A percentile compares a stretch with the other conserved stretches of the same genome.
These are phyloP conservation scores for Moricandia moricandioides DNA, from an alignment of 345 rosid species.

Conservation along the genomic window DNA sequence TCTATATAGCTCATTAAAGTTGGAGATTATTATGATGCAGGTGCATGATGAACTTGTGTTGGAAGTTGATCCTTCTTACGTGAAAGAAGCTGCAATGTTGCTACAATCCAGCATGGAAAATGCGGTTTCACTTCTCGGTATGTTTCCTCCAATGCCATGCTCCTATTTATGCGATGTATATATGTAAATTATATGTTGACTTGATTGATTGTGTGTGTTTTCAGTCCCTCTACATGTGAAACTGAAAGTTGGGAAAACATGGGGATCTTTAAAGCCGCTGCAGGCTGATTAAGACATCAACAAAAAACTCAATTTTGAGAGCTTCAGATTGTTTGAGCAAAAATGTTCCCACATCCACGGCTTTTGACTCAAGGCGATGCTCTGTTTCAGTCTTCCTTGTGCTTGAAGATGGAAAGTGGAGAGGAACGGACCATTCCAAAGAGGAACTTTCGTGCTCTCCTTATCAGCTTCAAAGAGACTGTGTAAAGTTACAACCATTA, in stretches of 20 bases:
- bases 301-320: constrained; percentile 11
- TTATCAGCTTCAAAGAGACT: constrained; percentile 16
- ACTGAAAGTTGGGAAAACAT: constrained; percentile 82
- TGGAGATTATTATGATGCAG: constrained; percentile 35
- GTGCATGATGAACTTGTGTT: constrained; percentile 92
- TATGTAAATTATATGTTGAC: not conserved
- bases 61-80: constrained; percentile 70
- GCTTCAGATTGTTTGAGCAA: constrained; percentile 6
- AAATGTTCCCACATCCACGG: constrained; percentile 3
- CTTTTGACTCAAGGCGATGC: not conserved
- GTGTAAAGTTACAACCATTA: constrained; percentile 10
- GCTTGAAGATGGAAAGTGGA: constrained; percentile 14
- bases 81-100: constrained; percentile 71
- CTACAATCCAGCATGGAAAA: constrained; percentile 74
- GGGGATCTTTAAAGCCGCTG: constrained; percentile 84
- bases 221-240: constrained; percentile 88
- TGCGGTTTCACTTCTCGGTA: constrained; percentile 75
- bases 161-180: not conserved
- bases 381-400: constrained; percentile 3
- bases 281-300: constrained; percentile 38
- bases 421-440: not conserved
- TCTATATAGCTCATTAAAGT: not conserved
- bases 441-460: not conserved
- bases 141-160: not conserved
- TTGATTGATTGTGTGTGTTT: constrained; percentile 17